phyloP scores from a whole-genome alignment of 2,329 filamentous ascomycete genomes.

The Aspergillus sp. region DNA sequence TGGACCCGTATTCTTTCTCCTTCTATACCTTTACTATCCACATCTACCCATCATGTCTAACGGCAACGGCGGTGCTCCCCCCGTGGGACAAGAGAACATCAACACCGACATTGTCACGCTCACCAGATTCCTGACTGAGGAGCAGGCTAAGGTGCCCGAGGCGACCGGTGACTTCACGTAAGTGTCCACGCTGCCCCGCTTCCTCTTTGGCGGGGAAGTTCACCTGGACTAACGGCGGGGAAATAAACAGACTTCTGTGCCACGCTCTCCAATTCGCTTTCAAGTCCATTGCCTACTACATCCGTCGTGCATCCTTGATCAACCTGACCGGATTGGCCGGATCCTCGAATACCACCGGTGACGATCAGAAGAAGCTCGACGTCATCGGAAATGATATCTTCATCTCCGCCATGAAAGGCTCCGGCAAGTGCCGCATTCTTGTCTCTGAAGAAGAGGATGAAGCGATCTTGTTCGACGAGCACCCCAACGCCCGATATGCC shows the following conservation, averaged over 20 bases:
- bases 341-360: conserved; percentile 90
- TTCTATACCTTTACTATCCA: background rate
- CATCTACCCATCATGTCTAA: conserved; percentile 33
- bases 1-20: background rate
- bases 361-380: conserved; percentile 99
- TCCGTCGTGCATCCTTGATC: conserved; percentile 90
- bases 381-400: conserved; percentile 99
- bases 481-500: conserved; percentile 77
- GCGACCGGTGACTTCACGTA: conserved; percentile 99
- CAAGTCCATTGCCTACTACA: conserved; percentile 99
- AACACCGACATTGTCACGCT: conserved; percentile 96
- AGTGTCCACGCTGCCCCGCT: conserved; percentile 31
- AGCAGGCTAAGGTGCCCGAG: conserved; percentile 88
- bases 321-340: conserved; percentile 94
- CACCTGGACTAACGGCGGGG: background rate
- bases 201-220: background rate
- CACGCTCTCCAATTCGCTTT: conserved; percentile 99
- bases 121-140: conserved; percentile 92
- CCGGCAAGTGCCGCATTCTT: conserved; percentile 82
- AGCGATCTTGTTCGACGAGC: conserved; percentile 78
- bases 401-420: conserved; percentile 90
- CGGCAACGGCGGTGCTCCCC: conserved; percentile 49
- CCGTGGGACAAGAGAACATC: conserved; percentile 69
- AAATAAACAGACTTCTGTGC: conserved; percentile 71
- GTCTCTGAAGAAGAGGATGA: conserved; percentile 99